Evolutionary conservation across 441 rosid species (phyloP), one percentile per base, ranked within the genome.

Genomic region (Gossypium aridum): DNA sequence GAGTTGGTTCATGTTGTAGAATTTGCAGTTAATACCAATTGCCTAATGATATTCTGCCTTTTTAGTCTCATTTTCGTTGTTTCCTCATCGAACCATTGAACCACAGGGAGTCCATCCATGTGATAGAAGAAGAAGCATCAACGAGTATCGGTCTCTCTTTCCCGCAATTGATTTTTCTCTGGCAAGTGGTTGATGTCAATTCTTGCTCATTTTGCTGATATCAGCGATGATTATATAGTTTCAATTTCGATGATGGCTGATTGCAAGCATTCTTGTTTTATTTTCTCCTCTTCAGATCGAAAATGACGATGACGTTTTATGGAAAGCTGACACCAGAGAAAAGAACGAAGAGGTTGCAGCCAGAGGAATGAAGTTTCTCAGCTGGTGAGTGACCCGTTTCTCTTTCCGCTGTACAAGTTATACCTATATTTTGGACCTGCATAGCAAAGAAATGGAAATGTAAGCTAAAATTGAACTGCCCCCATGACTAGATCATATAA

Each of bases 91-190:
- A 68, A 68, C 43, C 23, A 28, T 54, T 3, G 62, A 28, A 73
- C 64, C 53, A 39, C 78, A 92, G 96, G 89, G 88, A 68, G 91
- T 85, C 78, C 87, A 85, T 85, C 91, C 91, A 4, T 87, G 93
- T 86, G 98, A 94, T 55, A 88, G 90, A 77, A 88, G 98, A 82
- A 89, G 89, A 80, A 89, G 87, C 78, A 82, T 91, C 72, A 83
- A 79, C 23, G 91, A 94, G 75, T 94, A 92, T 60, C 82, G 28
- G 53, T 72, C 92, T 77, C 71, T 92, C 16, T 94, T 94, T 83
- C 97, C 98, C 20, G 94, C 98, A 9, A 79, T 94, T 54, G 97
- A 94, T 84, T 94, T 94, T 81, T 88, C 98, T 16, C 73, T 70
- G 90, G 98, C 78, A 83, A 83, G 82, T 81, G 74, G 49, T 66